A percentile compares a stretch with the other conserved stretches of the same genome.
Evolutionary conservation across 148 eudicot species (phyloP).

Genomic region (Silene conica): DNA sequence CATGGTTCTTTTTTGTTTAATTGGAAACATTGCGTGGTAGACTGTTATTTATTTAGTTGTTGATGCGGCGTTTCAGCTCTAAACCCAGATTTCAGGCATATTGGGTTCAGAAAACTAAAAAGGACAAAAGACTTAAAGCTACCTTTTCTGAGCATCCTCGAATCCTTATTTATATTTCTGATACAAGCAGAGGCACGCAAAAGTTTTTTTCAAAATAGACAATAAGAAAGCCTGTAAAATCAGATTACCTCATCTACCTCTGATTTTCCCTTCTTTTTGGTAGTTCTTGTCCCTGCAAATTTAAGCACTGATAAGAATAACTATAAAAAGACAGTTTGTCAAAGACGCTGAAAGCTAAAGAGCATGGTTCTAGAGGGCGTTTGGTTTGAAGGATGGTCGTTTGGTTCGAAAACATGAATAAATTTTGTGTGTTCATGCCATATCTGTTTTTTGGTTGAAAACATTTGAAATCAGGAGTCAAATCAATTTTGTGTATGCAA

Average conservation of each 20-base stretch:
- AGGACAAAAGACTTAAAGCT: background rate
- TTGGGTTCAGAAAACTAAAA: background rate
- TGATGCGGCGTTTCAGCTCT: background rate
- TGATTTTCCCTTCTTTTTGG: constrained; percentile 23
- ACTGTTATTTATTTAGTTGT: background rate
- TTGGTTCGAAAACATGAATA: too few species aligned
- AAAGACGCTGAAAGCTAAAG: background rate
- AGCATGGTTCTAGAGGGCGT: too few species aligned
- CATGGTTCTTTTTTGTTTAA: background rate
- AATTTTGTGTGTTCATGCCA: background rate
- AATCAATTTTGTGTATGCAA: background rate
- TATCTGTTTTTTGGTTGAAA: too few species aligned
- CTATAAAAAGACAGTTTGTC: background rate
- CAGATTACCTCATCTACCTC: constrained; percentile 25
- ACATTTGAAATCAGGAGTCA: background rate
- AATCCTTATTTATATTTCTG: background rate
- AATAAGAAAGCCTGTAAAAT: background rate
- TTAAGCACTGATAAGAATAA: background rate
- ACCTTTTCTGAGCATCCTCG: background rate
- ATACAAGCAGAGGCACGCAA: background rate
- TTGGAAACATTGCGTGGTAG: background rate
- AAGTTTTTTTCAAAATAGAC: background rate
- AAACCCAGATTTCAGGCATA: background rate
- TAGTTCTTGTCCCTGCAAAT: constrained; percentile 23
- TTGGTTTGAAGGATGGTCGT: too few species aligned